Base-by-base conservation (phyloP, 257 asterid species). In the Scutellaria baicalensis region DNA sequence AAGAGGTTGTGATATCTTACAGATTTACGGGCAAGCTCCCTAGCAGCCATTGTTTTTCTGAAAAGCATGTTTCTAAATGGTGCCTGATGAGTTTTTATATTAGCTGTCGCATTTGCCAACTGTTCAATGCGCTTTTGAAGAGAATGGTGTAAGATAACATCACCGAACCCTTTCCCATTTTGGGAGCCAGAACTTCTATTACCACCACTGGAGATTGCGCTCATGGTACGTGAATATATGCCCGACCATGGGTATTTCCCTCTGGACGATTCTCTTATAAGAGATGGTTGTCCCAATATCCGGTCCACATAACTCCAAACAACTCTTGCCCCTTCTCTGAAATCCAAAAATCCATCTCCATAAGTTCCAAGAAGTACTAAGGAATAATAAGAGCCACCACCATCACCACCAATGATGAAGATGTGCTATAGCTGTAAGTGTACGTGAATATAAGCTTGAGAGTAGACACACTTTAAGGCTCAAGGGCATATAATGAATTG, bases 241-340 rank as follows among this genome's bases (percentile, higher is more conserved):
- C 97, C 95, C 33, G 97, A 94, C 99, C 99, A 94, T 18, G 97
- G 99, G 80, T 94, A 94, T 76, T 85, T 94, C 66, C 97, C 99
- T 77, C 92, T 87, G 63, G 99, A 94, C 62, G 99, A 94, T 83
- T 94, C 99, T 65, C 99, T 85, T 68, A 94, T 91, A 48, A 94
- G 79, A 73, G 97, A 91, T 68, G 97, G 99, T 68, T 94, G 99
- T 75, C 99, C 99, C 76, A 94, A 71, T 79, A 91, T 88, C 73
- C 97, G 88, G 80, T 94, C 99, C 82, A 91, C 96, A 9, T 94
- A 91, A 78, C 96, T 83, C 99, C 99, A 94, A 64, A 94, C 75
- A 54, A 91, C 99, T 76, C 86, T 86, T 23, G 99, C 95, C 66
- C 97, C 99, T 89, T 94, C 99, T 80, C 97, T 94, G 91, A 86